Evolutionary conservation across 2,329 filamentous ascomycete genomes (phyloP), one percentile per base, ranked within the genome.

Genomic region (Colletotrichum limetticola): DNA sequence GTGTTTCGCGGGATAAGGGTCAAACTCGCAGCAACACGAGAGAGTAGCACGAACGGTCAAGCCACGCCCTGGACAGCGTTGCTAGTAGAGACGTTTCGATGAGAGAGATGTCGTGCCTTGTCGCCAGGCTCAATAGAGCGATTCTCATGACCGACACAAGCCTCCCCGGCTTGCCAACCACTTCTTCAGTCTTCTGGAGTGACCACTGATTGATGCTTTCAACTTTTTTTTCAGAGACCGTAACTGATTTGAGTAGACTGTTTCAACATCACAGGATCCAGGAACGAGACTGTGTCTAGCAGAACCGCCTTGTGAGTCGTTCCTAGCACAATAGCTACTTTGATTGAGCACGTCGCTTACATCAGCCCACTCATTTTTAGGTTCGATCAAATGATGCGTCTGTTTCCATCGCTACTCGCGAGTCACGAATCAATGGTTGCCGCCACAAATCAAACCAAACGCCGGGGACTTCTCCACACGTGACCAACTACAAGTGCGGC

Each of bases 61-160:
- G 58, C 35, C 60, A 57, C 55, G 63, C 71, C 60, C 60, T 28
- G 56, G 46, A 57, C 46, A 60, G 12, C 60, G 66, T 66, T 73
- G 60, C 71, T 71, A 66, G 71, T 71, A 73, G 68, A 70, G 35
- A 71, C 37, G 66, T 66, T 61, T 66, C 56, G 24, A 14, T 57
- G 56, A 66, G 60, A 60, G 67, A 55, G 62, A 55, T 49, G 52
- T 52, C 60, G 60, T 59, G 71, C 71, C 71, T 73, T 46, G 56
- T 73, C 71, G 71, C 71, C 71, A 73, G 71, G 71, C 71, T 61
- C 71, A 73, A 73, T 73, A 73, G 71, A 73, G 71, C 71, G 71
- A 73, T 73, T 73, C 71, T 66, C 55, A 24, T 70, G 49, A 65
- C 35, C 55, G 19, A 61, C 46, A 24, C 71, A 37, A 53, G 35